Evolutionary conservation across 2,329 filamentous ascomycete genomes (phyloP).

Genomic region (Venturia carpophila): DNA sequence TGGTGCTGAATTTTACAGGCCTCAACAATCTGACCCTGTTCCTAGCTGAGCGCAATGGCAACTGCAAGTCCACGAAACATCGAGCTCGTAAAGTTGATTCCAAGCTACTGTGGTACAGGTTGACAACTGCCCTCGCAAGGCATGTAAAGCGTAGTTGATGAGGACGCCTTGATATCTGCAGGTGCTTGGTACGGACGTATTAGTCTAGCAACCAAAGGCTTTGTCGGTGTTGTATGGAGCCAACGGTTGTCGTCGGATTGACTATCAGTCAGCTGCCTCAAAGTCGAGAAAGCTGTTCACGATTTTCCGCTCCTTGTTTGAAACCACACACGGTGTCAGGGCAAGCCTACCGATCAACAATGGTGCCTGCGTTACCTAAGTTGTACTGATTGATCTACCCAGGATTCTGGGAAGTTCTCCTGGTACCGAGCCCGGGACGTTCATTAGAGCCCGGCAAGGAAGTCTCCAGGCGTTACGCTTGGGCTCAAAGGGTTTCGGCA

Average conservation of each 20-base stretch:
- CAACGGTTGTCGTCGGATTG: neutral
- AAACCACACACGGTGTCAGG: neutral
- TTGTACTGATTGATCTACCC: neutral
- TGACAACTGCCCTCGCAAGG: neutral
- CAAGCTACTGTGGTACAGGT: neutral
- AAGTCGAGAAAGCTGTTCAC: neutral
- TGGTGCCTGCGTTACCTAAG: neutral
- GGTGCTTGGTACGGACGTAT: neutral
- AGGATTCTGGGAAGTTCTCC: neutral
- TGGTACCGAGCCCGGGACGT: neutral
- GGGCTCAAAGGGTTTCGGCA: too few species aligned
- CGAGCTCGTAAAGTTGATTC: neutral
- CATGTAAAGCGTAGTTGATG: neutral
- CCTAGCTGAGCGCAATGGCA: too few species aligned
- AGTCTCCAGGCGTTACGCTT: neutral
- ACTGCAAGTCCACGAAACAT: neutral
- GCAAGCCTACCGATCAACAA: neutral
- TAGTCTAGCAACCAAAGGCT: neutral
- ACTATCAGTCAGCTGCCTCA: neutral
- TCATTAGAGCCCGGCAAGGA: neutral
- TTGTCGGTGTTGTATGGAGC: neutral
- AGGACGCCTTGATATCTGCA: neutral
- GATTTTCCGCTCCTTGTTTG: slow-evolving; percentile 7
- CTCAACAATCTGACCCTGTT: too few species aligned
- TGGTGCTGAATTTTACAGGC: neutral